Evolutionary conservation across 1,139 yeast genomes (phyloP), one percentile per base, ranked within the genome.

Genomic region (Saccharomyces hybrid): DNA sequence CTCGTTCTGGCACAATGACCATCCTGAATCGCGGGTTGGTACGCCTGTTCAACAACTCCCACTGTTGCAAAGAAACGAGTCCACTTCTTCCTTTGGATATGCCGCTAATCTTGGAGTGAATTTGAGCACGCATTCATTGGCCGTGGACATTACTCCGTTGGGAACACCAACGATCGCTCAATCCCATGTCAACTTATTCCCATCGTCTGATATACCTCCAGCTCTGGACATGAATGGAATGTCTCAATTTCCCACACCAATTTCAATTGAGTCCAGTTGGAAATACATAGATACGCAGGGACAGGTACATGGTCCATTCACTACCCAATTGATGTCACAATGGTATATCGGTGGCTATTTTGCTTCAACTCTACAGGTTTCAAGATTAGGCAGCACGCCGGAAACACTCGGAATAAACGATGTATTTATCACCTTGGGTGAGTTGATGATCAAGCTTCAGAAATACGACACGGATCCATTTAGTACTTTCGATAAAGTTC

Each of bases 231-330:
- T 44, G 1, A 49, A 26, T 26, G 46, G 51, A 4, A 11, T 34
- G 2, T 1, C 44, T 16, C 32, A 49, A n/a, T 5, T 49, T 16
- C 28, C 26, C 5, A 8, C 44, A 2, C 44, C 23, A 57, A 16
- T 66, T 70, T 7, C 66, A 60, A 27, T 57, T 13, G 61, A 57
- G 28, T 67, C 72, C 5, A 67, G 63, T 28, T 70, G 73, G 73
- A 65, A 63, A 47, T 70, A 70, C 53, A 52, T 67, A 13, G 73
- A 70, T 54, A 58, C 62, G 7, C 61, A 62, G 46, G 66, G 65
- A 13, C 59, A 61, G n/a, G 52, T 65, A 9, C 72, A 69, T 55
- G 73, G 73, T 7, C 73, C 73, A 2, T 70, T 69, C 52, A 59
- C 61, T 7, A 60, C 72, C 2, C 49, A 52, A n/a, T 52, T 61